Evolutionary conservation across 176 grass and related monocot genomes (phyloP).

Genomic region (Oryza glaberrima): DNA sequence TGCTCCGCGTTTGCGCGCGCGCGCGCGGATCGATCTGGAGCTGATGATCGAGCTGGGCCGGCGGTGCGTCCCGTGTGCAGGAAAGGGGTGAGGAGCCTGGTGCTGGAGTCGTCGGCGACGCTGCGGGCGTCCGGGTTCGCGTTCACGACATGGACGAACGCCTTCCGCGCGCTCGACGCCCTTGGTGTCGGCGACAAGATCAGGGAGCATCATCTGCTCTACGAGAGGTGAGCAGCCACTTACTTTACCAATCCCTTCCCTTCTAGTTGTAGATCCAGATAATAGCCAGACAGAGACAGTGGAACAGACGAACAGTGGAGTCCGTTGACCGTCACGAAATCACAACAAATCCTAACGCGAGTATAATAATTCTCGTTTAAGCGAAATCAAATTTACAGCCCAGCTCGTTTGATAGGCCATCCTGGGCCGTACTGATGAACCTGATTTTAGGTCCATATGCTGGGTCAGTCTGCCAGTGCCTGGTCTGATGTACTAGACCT

Average conservation of each 20-base stretch:
- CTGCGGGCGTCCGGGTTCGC: conserved; percentile 72
- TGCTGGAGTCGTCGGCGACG: conserved; percentile 76
- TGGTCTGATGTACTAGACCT: neutral
- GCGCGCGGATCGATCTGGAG: neutral
- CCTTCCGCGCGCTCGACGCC: conserved; percentile 73
- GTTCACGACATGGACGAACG: conserved; percentile 69
- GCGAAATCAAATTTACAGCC: no score
- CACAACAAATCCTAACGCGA: no score
- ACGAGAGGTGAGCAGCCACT: conserved; percentile 42
- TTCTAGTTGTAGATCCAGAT: no score
- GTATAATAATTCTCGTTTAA: no score
- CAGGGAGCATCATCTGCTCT: conserved; percentile 61
- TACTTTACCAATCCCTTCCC: no score
- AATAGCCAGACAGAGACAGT: no score
- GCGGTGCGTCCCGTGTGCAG: conserved; percentile 29
- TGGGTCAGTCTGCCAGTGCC: no score
- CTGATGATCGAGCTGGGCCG: neutral
- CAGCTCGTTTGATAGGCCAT: neutral
- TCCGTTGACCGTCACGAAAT: no score
- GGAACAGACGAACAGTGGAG: no score
- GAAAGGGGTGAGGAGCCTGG: conserved; percentile 70
- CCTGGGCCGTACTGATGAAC: neutral
- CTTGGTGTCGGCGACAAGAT: conserved; percentile 77
- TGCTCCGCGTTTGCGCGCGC: neutral
- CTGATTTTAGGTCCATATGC: neutral